These are phyloP conservation scores for Paramecium tetraurelia DNA, from an alignment of 73 alveolate genomes.

Conservation along the genomic window DNA sequence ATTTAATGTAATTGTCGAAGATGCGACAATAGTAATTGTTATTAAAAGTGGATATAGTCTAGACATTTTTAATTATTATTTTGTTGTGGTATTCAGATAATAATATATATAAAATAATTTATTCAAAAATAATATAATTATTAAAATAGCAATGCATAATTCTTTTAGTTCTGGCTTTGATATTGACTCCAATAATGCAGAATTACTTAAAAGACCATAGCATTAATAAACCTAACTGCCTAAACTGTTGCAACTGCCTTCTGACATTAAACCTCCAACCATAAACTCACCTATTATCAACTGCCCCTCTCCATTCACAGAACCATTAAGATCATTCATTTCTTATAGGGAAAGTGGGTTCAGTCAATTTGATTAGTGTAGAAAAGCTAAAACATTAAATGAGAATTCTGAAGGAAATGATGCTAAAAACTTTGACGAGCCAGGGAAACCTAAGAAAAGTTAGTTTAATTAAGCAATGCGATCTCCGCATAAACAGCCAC, in stretches of 20 bases:
- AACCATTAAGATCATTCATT: background rate
- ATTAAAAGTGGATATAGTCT: background rate
- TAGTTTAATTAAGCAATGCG: background rate
- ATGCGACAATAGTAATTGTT: background rate
- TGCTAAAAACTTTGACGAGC: background rate
- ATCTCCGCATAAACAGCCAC: background rate
- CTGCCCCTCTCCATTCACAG: background rate
- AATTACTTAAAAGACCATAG: background rate
- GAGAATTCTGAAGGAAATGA: background rate
- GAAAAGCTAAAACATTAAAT: background rate
- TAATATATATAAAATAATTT: background rate
- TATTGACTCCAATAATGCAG: background rate
- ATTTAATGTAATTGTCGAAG: background rate
- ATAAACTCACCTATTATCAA: background rate
- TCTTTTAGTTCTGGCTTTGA: background rate
- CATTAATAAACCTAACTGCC: background rate
- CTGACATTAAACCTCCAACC: background rate
- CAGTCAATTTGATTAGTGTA: background rate
- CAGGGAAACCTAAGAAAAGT: background rate
- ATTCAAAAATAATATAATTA: background rate
- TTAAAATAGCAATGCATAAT: background rate
- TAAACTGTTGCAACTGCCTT: background rate
- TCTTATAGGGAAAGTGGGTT: background rate
- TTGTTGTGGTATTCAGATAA: background rate
- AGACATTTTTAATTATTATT: background rate